These are phyloP conservation scores for Neurospora pannonica DNA, from an alignment of 495 filamentous ascomycete species.

Conservation along the genomic window DNA sequence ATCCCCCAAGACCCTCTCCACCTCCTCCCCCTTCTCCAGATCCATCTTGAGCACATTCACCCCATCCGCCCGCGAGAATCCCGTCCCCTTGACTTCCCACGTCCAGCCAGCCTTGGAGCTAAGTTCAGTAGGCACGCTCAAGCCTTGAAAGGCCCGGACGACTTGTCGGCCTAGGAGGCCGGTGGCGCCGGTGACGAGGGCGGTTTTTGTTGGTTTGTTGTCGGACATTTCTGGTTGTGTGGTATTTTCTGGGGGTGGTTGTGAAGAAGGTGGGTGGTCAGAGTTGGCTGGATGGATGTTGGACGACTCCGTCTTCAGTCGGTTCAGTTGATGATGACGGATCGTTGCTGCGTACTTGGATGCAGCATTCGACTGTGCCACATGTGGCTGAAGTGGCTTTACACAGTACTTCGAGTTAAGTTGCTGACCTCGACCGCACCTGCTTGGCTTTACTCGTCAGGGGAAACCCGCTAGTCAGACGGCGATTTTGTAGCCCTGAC, in stretches of 20 bases:
- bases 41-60: slow-evolving; percentile 69
- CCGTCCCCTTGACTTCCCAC: slow-evolving; percentile 79
- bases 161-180: slow-evolving; percentile 79
- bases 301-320: neutral
- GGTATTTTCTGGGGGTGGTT: neutral
- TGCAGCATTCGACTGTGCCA: neutral
- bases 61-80: slow-evolving; percentile 60
- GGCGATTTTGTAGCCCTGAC: too few species aligned
- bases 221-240: neutral
- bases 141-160: slow-evolving; percentile 51
- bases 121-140: neutral
- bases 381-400: neutral
- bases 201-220: slow-evolving; percentile 34
- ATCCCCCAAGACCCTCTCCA: slow-evolving; percentile 53
- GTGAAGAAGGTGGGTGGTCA: neutral
- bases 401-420: neutral
- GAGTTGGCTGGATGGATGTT: neutral
- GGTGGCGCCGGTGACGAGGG: slow-evolving; percentile 75
- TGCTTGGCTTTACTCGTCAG: neutral
- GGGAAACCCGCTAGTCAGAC: too few species aligned
- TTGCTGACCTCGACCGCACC: neutral
- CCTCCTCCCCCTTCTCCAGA: slow-evolving; percentile 49
- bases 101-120: slow-evolving; percentile 26
- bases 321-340: neutral
- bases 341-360: neutral